A percentile compares a stretch with the other conserved stretches of the same genome.
These are phyloP conservation scores for Ascochyta lentis DNA, from an alignment of 2,329 filamentous ascomycete genomes.

Conservation along the genomic window DNA sequence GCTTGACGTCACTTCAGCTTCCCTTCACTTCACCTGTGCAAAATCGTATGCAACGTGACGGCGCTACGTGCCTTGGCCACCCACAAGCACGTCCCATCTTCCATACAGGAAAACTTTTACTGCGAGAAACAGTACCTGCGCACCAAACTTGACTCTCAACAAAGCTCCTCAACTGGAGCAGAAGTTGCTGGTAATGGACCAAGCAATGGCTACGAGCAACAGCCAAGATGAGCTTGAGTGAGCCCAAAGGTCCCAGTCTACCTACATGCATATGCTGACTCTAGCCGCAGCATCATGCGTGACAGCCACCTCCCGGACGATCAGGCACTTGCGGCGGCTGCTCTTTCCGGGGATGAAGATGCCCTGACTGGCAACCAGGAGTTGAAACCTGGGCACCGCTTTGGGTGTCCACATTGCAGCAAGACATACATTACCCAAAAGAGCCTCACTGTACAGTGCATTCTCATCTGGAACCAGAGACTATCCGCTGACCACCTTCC, in stretches of 20 bases:
- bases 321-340: background rate
- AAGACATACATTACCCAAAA: slow-evolving; percentile 1
- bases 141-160: background rate
- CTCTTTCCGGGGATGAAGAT: background rate
- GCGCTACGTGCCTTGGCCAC: slow-evolving; percentile 1
- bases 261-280: background rate
- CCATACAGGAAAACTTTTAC: background rate
- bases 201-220: background rate
- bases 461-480: background rate
- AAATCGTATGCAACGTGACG: background rate
- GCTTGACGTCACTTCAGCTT: background rate
- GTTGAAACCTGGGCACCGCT: background rate
- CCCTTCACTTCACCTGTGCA: slow-evolving; percentile 4
- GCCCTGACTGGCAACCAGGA: background rate
- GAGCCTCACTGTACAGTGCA: background rate
- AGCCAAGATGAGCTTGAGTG: background rate
- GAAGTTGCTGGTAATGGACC: background rate
- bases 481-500: background rate
- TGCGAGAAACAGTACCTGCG: background rate
- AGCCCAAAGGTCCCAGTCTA: background rate
- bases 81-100: background rate
- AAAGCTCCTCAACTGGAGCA: background rate
- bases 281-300: background rate
- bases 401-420: slow-evolving; percentile 1
- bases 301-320: background rate